Percentiles rank a stretch among this genome's conserved stretches.
These are phyloP conservation scores for Aspergillus amoenus DNA, from an alignment of 2,329 filamentous ascomycete species.

Conservation along the genomic window DNA sequence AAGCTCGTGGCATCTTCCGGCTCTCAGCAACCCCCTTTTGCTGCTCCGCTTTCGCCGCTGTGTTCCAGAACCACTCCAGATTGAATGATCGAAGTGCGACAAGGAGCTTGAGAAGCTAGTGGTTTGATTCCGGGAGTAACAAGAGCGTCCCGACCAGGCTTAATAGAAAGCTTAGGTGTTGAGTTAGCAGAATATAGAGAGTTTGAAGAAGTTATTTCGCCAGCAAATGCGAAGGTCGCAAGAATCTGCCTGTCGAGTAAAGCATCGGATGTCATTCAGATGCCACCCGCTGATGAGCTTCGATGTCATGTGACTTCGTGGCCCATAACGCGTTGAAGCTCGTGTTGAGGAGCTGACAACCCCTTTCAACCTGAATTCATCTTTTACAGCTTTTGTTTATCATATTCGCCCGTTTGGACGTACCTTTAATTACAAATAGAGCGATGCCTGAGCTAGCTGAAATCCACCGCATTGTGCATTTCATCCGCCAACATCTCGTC, in stretches of 20 bases:
- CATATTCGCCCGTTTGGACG: not conserved
- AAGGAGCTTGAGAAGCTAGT: not conserved
- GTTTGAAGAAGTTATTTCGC: not conserved
- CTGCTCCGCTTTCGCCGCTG: constrained; percentile 21
- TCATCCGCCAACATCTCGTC: constrained; percentile 77
- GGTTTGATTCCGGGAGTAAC: not conserved
- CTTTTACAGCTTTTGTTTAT: not conserved
- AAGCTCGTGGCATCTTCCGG: constrained; percentile 40
- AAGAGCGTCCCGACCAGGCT: not conserved
- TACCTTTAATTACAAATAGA: constrained; percentile 9
- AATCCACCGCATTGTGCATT: constrained; percentile 85
- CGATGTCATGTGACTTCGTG: constrained; percentile 29
- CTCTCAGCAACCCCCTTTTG: constrained; percentile 21
- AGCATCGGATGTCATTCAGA: not conserved
- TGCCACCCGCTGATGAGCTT: constrained; percentile 11
- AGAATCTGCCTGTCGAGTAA: not conserved
- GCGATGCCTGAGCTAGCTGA: constrained; percentile 52
- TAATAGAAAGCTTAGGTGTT: not conserved
- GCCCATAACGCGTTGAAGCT: constrained; percentile 19
- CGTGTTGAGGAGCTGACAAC: constrained; percentile 7
- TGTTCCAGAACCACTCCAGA: constrained; percentile 44
- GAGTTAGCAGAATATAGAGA: not conserved
- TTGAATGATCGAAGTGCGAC: constrained; percentile 22
- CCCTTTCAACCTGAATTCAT: not conserved
- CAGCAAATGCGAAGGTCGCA: no score